Percentiles rank a stretch among this genome's conserved stretches.
Conservation (phyloP, 2,329 filamentous ascomycete genomes). For the Graphilbum ipis-grandicollis region DNA sequence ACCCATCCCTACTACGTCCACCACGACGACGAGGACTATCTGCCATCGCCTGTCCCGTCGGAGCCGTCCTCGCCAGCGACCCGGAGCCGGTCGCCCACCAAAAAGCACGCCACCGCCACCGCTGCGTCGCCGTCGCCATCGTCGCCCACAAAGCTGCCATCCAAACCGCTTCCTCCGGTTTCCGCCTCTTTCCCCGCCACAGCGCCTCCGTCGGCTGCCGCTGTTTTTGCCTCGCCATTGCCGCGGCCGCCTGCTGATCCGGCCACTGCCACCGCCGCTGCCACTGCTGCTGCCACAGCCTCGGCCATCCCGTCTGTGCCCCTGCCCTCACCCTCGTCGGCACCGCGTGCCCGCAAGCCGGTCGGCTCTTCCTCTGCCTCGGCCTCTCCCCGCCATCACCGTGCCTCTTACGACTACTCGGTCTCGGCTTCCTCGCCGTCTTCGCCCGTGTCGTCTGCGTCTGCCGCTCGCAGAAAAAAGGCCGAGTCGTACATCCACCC, state of each 20-base stretch:
- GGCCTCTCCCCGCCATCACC: slow-evolving; percentile 1
- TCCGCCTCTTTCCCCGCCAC: neutral
- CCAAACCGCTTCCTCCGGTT: neutral
- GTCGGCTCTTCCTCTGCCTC: neutral
- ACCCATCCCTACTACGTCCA: slow-evolving; percentile 14
- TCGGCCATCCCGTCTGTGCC: neutral
- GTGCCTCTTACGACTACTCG: neutral
- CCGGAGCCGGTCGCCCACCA: slow-evolving; percentile 14
- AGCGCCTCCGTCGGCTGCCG: slow-evolving; percentile 3
- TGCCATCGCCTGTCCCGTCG: slow-evolving; percentile 6
- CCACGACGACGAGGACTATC: slow-evolving; percentile 16
- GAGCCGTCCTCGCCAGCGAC: slow-evolving; percentile 6
- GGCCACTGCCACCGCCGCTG: slow-evolving; percentile 1
- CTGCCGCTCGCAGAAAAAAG: slow-evolving; percentile 31
- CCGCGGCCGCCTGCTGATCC: no score
- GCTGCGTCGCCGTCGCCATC: no score
- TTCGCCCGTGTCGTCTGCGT: no score
- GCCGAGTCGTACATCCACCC: slow-evolving; percentile 62
- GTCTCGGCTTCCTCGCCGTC: slow-evolving; percentile 14
- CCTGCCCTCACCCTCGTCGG: neutral
- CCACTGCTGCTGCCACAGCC: slow-evolving; percentile 13
- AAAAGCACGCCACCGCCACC: slow-evolving; percentile 9
- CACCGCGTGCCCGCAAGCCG: neutral
- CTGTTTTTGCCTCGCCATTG: slow-evolving; percentile 11
- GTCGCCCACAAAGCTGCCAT: neutral